Evolutionary conservation across 2,329 filamentous ascomycete species (phyloP).

Genomic region (Polychaeton citri): DNA sequence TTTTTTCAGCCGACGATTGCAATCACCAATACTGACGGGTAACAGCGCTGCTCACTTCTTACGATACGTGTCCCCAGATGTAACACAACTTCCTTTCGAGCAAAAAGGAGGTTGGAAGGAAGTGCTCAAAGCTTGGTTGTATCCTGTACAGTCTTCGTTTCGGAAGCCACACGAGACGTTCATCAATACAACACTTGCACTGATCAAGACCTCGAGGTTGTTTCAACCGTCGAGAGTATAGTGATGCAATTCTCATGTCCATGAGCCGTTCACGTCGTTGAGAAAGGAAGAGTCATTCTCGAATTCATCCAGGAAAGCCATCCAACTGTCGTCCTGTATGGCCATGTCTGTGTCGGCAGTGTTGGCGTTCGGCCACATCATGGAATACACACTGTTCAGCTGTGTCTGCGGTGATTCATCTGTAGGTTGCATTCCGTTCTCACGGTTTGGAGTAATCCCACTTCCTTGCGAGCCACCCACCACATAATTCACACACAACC

Average conservation of each 20-base stretch:
- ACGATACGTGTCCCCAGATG: too few relatives aligned
- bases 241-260: not conserved
- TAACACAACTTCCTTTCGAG: too few relatives aligned
- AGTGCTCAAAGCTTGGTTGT: too few relatives aligned
- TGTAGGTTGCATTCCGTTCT: constrained; percentile 6
- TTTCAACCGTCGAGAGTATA: too few relatives aligned
- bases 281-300: constrained; percentile 2
- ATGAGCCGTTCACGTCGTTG: not conserved
- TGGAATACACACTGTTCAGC: constrained; percentile 29
- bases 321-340: constrained; percentile 12
- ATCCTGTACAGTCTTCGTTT: too few relatives aligned
- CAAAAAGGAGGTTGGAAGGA: too few relatives aligned
- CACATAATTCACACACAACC: constrained; percentile 25
- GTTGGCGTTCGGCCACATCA: constrained; percentile 34
- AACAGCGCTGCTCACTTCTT: too few relatives aligned
- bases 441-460: not conserved
- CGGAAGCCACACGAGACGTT: too few relatives aligned
- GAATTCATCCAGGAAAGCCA: constrained; percentile 7
- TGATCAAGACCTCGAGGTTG: too few relatives aligned
- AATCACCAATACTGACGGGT: too few relatives aligned
- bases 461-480: constrained; percentile 8
- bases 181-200: too few relatives aligned
- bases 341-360: constrained; percentile 10
- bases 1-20: too few relatives aligned
- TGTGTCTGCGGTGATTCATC: constrained; percentile 31